Percentiles rank a stretch among this genome's conserved stretches.
Conservation (phyloP, 2,329 filamentous ascomycete species). For the Fusarium liriodendri region DNA sequence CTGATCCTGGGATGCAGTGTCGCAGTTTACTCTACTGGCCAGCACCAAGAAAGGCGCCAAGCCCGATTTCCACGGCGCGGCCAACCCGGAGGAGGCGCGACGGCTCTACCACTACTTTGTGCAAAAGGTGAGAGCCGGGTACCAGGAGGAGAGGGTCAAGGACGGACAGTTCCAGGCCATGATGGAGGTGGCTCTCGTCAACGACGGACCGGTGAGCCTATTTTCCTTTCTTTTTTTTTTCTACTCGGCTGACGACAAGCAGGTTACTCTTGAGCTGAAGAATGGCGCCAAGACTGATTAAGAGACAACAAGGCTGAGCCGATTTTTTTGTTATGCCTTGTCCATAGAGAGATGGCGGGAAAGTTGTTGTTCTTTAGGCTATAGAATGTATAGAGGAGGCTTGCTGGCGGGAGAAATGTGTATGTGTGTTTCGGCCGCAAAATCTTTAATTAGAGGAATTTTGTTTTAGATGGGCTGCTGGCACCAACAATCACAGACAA, state of each 20-base stretch:
- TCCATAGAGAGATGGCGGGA: neutral
- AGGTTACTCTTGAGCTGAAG: conserved; percentile 44
- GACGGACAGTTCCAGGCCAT: conserved; percentile 98
- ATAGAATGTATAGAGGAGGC: neutral
- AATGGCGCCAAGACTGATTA: conserved; percentile 34
- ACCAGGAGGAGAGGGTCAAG: conserved; percentile 81
- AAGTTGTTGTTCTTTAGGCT: neutral
- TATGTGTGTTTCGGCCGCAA: neutral
- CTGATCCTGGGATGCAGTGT: conserved; percentile 69
- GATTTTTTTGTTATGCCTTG: neutral
- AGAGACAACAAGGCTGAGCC: conserved; percentile 8
- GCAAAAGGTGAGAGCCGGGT: conserved; percentile 77
- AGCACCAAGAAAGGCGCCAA: conserved; percentile 96
- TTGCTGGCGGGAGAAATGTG: neutral
- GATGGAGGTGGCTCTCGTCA: conserved; percentile 96
- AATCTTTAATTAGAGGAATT: neutral
- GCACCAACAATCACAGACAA: neutral
- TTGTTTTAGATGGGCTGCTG: neutral
- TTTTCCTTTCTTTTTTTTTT: neutral
- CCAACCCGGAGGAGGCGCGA: conserved; percentile 81
- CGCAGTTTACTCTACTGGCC: conserved; percentile 94
- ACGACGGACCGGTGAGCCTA: conserved; percentile 76
- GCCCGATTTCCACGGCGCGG: conserved; percentile 92
- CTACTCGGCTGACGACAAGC: neutral
- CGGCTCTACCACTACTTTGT: conserved; percentile 88